A percentile compares a stretch with the other conserved stretches of the same genome.
phyloP scores from a whole-genome alignment of 164 flowering plant genomes.

The Paratinospora sagittata region DNA sequence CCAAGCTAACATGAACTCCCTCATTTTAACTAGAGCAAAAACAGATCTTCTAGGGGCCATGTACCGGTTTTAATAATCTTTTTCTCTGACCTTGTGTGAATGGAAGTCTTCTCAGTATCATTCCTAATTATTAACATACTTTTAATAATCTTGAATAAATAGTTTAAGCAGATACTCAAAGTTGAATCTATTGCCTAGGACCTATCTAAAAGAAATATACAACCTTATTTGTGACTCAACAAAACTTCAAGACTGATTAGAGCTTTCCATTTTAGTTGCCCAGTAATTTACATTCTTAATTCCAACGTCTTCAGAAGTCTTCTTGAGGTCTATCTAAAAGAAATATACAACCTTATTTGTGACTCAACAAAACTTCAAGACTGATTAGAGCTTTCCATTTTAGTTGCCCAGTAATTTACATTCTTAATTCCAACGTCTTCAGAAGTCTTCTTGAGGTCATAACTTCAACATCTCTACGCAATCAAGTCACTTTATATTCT shows the following conservation, averaged over 20 bases:
- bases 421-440: too few species aligned
- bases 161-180: not conserved
- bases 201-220: not conserved
- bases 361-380: not conserved
- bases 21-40: not conserved
- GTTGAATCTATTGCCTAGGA: not conserved
- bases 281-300: too few species aligned
- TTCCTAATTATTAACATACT: not conserved
- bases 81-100: not conserved
- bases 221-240: not conserved
- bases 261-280: too few species aligned
- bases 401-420: too few species aligned
- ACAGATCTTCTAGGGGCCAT: not conserved
- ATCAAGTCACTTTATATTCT: too few species aligned
- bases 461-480: too few species aligned
- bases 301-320: too few species aligned
- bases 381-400: too few species aligned
- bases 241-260: too few species aligned
- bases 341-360: not conserved
- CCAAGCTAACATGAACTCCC: not conserved
- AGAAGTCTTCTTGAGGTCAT: too few species aligned
- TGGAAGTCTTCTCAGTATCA: not conserved
- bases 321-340: not conserved
- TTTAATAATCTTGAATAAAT: not conserved
- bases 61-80: not conserved